These are phyloP conservation scores for Metarhizium anisopliae DNA, from an alignment of 2,329 filamentous ascomycete species.

Conservation along the genomic window DNA sequence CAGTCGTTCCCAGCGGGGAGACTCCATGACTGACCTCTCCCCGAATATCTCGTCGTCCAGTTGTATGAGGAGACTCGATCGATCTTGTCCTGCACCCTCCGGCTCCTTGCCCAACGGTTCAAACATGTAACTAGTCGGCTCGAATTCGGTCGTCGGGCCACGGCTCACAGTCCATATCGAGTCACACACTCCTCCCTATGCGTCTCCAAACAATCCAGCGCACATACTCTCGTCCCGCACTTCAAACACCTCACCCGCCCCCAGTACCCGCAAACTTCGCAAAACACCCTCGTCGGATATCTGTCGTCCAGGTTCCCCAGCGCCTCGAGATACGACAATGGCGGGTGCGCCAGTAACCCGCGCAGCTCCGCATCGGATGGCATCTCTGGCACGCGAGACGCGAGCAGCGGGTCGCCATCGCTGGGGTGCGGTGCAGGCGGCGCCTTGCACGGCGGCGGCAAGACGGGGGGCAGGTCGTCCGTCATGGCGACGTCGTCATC, in stretches of 20 bases:
- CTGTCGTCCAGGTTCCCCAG: slow-evolving; percentile 34
- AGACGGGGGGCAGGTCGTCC: slow-evolving; percentile 21
- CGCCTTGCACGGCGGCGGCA: slow-evolving; percentile 23
- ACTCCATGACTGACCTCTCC: no score
- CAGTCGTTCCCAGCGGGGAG: slow-evolving; percentile 3
- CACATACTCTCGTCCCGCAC: slow-evolving; percentile 71
- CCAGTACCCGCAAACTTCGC: slow-evolving; percentile 77
- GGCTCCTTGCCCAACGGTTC: no score
- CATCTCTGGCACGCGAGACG: slow-evolving; percentile 46
- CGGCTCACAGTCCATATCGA: slow-evolving; percentile 45
- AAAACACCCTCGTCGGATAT: slow-evolving; percentile 58
- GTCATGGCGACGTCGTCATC: slow-evolving; percentile 18
- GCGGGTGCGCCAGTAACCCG: slow-evolving; percentile 52
- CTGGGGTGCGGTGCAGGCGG: slow-evolving; percentile 32
- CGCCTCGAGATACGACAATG: slow-evolving; percentile 60
- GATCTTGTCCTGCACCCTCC: no score
- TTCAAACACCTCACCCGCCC: slow-evolving; percentile 66
- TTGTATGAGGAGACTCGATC: no score
- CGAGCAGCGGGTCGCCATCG: slow-evolving; percentile 50
- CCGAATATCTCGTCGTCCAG: no score
- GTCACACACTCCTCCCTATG: slow-evolving; percentile 66
- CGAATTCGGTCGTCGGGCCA: background rate
- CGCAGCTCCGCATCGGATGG: slow-evolving; percentile 55
- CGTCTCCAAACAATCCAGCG: slow-evolving; percentile 61
- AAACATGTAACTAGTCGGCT: background rate